These are phyloP conservation scores for Cytospora piceicola DNA, from an alignment of 2,329 filamentous ascomycete species.

Conservation along the genomic window DNA sequence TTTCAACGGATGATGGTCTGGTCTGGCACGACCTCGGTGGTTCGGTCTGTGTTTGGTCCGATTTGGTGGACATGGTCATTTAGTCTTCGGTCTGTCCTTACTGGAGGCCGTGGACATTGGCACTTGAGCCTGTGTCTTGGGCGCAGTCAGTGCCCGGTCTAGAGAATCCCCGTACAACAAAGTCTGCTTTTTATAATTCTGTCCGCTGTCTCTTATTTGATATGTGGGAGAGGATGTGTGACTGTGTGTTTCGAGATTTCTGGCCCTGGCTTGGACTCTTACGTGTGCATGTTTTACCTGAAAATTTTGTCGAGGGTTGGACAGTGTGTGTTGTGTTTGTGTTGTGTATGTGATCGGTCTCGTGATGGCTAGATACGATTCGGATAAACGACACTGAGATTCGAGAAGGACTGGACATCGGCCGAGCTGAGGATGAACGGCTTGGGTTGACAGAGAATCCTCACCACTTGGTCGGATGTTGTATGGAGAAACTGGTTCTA, in stretches of 20 bases:
- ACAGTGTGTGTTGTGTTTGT: too few species aligned
- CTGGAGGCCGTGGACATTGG: neutral
- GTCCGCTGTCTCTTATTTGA: neutral
- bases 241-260: neutral
- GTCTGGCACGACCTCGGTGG: neutral
- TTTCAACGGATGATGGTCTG: neutral
- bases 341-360: too few species aligned
- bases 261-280: neutral
- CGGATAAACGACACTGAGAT: too few species aligned
- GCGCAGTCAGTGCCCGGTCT: slow-evolving; percentile 3
- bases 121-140: neutral
- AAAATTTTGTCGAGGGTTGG: too few species aligned
- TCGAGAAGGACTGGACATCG: too few species aligned
- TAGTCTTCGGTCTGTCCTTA: slow-evolving; percentile 10
- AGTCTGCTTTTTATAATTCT: neutral
- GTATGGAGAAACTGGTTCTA: too few species aligned
- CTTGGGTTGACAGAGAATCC: too few species aligned
- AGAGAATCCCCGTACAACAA: slow-evolving; percentile 19
- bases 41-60: neutral
- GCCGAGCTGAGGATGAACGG: too few species aligned
- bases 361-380: too few species aligned
- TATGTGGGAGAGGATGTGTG: neutral
- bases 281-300: neutral
- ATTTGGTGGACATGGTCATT: neutral
- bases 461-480: too few species aligned